These are phyloP conservation scores for Cudoniella acicularis DNA, from an alignment of 495 filamentous ascomycete genomes.

Conservation along the genomic window DNA sequence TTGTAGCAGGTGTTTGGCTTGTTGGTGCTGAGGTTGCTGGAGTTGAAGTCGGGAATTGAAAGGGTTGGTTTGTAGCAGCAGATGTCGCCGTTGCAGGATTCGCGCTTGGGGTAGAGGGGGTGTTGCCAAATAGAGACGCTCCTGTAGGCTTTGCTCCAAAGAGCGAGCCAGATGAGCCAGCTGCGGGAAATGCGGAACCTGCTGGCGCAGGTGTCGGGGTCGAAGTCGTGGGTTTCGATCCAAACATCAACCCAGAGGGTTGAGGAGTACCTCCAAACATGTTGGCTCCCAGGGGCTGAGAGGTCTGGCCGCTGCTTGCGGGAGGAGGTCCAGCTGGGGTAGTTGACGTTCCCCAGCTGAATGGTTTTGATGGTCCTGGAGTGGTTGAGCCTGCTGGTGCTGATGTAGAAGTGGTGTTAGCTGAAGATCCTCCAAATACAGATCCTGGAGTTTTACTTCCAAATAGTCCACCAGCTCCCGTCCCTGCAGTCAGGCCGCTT, in stretches of 20 bases:
- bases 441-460: conserved; percentile 6
- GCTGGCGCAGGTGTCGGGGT: conserved; percentile 2
- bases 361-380: conserved; percentile 15
- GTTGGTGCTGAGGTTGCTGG: not conserved
- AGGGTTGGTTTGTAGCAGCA: not conserved
- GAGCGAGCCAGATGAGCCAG: not conserved
- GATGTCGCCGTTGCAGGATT: not conserved
- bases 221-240: conserved; percentile 12
- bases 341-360: conserved; percentile 26
- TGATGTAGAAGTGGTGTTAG: conserved; percentile 9
- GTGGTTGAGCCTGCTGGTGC: conserved; percentile 23
- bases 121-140: conserved; percentile 12
- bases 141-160: not conserved
- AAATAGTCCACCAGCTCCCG: conserved; percentile 8
- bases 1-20: not conserved
- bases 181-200: not conserved
- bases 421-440: conserved; percentile 26
- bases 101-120: not conserved
- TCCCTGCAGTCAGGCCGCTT: conserved; percentile 1
- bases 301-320: conserved; percentile 9
- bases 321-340: conserved; percentile 39
- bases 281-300: conserved; percentile 12
- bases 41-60: not conserved
- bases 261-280: conserved; percentile 9
- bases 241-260: conserved; percentile 6